Percentiles rank a stretch among this genome's conserved stretches.
These are phyloP conservation scores for Xylaria sp. DNA, from an alignment of 2,329 filamentous ascomycete genomes.

Conservation along the genomic window DNA sequence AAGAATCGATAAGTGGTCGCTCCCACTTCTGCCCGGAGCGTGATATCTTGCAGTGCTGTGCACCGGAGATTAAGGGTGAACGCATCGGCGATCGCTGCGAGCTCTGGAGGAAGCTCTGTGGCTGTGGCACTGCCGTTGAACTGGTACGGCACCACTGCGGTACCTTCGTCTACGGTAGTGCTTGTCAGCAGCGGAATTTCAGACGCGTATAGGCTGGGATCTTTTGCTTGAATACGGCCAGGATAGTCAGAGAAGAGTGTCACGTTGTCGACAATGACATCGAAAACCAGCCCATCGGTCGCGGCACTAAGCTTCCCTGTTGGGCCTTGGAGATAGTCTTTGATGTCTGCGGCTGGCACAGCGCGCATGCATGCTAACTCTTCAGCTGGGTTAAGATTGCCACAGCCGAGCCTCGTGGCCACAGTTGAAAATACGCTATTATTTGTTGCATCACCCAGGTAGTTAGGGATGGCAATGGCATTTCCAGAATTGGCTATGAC, in stretches of 20 bases:
- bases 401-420: neutral
- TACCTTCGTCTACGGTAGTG: neutral
- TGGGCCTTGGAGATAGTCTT: neutral
- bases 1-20: neutral
- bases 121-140: neutral
- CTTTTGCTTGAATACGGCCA: neutral
- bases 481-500: slow-evolving; percentile 1
- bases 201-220: neutral
- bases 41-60: neutral
- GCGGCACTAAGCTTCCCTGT: neutral
- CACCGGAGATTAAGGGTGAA: neutral
- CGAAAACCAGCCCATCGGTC: neutral
- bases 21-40: neutral
- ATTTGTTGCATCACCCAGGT: neutral
- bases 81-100: neutral
- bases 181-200: neutral
- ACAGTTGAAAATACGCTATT: neutral
- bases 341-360: neutral
- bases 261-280: neutral
- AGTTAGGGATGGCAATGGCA: neutral
- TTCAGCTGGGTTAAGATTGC: neutral
- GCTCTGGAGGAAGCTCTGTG: neutral
- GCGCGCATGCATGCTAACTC: neutral
- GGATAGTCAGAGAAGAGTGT: neutral
- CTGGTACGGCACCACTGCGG: neutral